phyloP scores from a whole-genome alignment of 2,329 filamentous ascomycete genomes.

The Exophiala phaeomuriformis region DNA sequence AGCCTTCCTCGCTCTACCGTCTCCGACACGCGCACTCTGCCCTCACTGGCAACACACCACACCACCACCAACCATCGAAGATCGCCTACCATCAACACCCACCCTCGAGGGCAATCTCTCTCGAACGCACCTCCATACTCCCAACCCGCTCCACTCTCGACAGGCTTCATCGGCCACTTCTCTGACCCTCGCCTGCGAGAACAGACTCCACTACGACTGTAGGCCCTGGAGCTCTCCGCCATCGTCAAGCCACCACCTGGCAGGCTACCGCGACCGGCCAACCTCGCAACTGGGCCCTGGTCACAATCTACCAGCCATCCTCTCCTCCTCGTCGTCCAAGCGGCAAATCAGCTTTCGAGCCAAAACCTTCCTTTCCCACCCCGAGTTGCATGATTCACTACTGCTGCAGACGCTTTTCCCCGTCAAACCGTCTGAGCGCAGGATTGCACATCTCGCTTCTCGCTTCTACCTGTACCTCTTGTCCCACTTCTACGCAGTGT shows the following conservation, averaged over 20 bases:
- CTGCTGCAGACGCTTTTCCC: constrained; percentile 3
- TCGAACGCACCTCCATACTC: too few relatives aligned
- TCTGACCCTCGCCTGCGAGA: too few relatives aligned
- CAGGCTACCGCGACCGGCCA: neutral
- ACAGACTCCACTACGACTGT: too few relatives aligned
- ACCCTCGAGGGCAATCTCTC: too few relatives aligned
- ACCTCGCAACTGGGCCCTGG: neutral
- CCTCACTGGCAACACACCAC: too few relatives aligned
- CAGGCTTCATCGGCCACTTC: too few relatives aligned
- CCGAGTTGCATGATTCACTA: constrained; percentile 6
- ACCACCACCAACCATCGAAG: too few relatives aligned
- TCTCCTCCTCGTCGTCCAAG: neutral
- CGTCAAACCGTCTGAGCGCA: constrained; percentile 3
- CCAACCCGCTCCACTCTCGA: too few relatives aligned
- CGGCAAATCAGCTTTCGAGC: constrained; percentile 7
- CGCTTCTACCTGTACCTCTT: constrained; percentile 3
- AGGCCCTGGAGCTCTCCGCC: constrained; percentile 3
- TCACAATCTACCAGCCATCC: constrained; percentile 3
- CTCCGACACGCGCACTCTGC: too few relatives aligned
- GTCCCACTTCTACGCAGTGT: neutral
- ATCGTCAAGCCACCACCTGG: constrained; percentile 4
- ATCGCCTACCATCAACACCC: too few relatives aligned
- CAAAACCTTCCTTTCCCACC: constrained; percentile 8
- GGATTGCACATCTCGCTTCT: constrained; percentile 12
- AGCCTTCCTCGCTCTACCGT: too few relatives aligned